Percentiles rank a stretch among this genome's conserved stretches.
Evolutionary conservation across 768 basidiomycete genomes (phyloP).

Genomic region (Lenzites betulinus): DNA sequence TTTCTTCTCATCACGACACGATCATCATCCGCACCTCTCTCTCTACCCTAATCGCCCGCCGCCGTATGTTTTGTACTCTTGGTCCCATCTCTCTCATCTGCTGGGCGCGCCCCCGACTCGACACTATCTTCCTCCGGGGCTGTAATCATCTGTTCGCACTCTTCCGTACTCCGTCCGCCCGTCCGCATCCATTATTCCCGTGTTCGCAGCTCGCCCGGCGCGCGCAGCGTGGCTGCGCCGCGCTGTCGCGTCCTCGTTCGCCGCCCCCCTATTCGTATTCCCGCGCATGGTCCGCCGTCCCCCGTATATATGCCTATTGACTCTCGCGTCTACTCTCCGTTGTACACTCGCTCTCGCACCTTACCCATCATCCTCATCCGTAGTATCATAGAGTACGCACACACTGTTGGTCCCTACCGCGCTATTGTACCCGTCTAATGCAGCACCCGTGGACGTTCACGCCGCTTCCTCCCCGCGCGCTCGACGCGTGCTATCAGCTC

Average conservation of each 20-base stretch:
- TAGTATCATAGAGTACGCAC: conserved; percentile 23
- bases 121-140: conserved; percentile 6
- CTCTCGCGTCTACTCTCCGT: conserved; percentile 4
- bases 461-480: not conserved
- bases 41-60: not conserved
- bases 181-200: conserved; percentile 1
- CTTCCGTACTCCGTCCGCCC: too few relatives aligned
- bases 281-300: not conserved
- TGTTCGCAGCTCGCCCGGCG: not conserved
- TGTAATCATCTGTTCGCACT: not conserved
- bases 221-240: conserved; percentile 13
- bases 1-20: conserved; percentile 1
- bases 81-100: not conserved
- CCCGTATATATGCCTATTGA: not conserved
- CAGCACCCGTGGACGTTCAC: conserved; percentile 1
- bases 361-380: conserved; percentile 19
- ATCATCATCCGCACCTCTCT: too few relatives aligned
- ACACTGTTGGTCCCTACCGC: conserved; percentile 13
- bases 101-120: not conserved
- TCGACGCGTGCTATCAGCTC: too few relatives aligned
- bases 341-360: conserved; percentile 22
- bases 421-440: conserved; percentile 18
- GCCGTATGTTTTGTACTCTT: conserved; percentile 11
- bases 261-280: not conserved
- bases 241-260: not conserved